phyloP scores from a whole-genome alignment of 345 rosid genomes.

The Boechera stricta region DNA sequence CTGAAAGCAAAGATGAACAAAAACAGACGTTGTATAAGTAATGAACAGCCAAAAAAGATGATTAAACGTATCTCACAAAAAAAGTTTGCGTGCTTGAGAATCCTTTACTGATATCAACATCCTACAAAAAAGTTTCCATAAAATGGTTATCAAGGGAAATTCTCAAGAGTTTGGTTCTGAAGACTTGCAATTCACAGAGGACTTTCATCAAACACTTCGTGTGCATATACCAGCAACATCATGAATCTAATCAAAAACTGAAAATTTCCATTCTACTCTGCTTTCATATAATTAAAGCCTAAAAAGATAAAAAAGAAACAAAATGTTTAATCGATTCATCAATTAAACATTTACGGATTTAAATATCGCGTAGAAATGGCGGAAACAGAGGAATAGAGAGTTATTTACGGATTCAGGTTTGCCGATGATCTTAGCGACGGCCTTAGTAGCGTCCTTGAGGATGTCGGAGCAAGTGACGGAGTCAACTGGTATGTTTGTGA shows the following conservation, averaged over 20 bases:
- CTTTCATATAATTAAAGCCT: too few species aligned
- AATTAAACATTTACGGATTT: too few species aligned
- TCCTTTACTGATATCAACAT: neutral
- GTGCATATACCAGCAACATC: neutral
- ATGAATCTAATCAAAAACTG: neutral
- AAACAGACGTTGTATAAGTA: neutral
- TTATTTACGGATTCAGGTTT: conserved; percentile 85
- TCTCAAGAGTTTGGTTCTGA: neutral
- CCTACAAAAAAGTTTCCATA: too few species aligned
- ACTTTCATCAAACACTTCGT: conserved; percentile 24
- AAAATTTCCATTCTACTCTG: neutral
- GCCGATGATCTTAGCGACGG: conserved; percentile 86
- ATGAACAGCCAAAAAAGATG: neutral
- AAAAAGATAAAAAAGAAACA: neutral
- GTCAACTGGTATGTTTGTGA: conserved; percentile 87
- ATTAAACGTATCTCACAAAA: neutral
- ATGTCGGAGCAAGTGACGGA: conserved; percentile 83
- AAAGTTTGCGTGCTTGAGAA: neutral
- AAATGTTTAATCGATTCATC: neutral
- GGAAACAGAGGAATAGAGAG: neutral
- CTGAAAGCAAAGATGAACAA: conserved; percentile 47
- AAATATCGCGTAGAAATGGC: neutral
- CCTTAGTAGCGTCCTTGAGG: conserved; percentile 90
- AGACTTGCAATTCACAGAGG: conserved; percentile 13
- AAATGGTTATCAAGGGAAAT: neutral